Conservation (phyloP, 2,329 filamentous ascomycete species). For the Fusarium sp. region DNA sequence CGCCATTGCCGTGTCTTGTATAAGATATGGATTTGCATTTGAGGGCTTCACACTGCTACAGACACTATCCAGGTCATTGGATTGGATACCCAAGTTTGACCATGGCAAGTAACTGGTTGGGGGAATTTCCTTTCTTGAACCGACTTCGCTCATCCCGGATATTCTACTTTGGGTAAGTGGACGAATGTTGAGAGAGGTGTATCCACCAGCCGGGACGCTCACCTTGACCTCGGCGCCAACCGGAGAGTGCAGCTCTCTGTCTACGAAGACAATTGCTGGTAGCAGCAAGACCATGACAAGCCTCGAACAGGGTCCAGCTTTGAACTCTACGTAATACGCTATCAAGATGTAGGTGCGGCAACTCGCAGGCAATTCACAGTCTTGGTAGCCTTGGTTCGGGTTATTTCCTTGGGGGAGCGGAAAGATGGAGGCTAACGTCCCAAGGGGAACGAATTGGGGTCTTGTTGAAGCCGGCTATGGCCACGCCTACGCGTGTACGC, state of each 20-base stretch:
- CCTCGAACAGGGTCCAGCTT: conserved; percentile 2
- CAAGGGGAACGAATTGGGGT: background rate
- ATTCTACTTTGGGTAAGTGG: conserved; percentile 20
- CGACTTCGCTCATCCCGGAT: background rate
- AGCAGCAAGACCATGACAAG: conserved; percentile 1
- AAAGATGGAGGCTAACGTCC: conserved; percentile 36
- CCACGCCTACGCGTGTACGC: conserved; percentile 23
- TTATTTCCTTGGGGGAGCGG: conserved; percentile 18
- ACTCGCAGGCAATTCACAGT: background rate
- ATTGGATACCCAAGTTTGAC: background rate
- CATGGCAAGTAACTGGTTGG: background rate
- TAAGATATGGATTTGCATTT: background rate
- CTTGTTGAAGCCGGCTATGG: conserved; percentile 34
- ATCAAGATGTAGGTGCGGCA: conserved; percentile 7
- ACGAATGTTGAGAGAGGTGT: conserved; percentile 7
- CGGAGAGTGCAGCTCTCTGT: conserved; percentile 9
- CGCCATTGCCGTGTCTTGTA: background rate
- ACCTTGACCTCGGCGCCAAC: conserved; percentile 38
- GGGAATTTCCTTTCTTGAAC: background rate
- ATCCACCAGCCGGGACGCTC: conserved; percentile 13
- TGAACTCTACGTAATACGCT: background rate
- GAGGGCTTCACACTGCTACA: background rate
- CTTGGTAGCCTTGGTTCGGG: conserved; percentile 16
- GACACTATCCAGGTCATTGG: background rate
- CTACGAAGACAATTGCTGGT: background rate